phyloP scores from a whole-genome alignment of 2,329 filamentous ascomycete species.

The Hypoxylon sp. region DNA sequence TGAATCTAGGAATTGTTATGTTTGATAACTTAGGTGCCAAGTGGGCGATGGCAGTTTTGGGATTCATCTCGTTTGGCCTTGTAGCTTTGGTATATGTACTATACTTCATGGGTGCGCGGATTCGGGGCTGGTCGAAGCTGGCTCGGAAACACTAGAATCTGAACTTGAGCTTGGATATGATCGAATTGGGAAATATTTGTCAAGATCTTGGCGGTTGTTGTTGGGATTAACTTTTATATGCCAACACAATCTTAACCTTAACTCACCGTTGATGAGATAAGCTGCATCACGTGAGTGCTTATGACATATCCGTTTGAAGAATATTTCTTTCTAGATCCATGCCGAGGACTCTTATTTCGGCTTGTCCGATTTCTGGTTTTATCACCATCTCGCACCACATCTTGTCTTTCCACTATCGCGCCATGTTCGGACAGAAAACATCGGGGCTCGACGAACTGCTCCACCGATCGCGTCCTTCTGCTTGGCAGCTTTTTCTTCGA shows the following conservation, averaged over 20 bases:
- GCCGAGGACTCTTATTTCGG: not conserved
- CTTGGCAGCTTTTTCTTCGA: constrained; percentile 35
- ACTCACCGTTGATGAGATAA: not conserved
- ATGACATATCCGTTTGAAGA: not conserved
- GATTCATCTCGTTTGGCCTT: constrained; percentile 58
- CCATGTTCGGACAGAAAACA: constrained; percentile 2
- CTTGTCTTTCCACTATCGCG: not conserved
- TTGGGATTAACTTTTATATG: constrained; percentile 12
- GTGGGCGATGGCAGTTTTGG: constrained; percentile 60
- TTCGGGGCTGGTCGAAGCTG: constrained; percentile 55
- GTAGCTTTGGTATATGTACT: constrained; percentile 59
- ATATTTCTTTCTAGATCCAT: not conserved
- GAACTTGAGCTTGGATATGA: constrained; percentile 6
- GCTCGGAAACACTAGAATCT: constrained; percentile 50
- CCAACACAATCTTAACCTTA: constrained; percentile 2
- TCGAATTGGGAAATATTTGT: not conserved
- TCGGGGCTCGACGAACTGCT: constrained; percentile 13
- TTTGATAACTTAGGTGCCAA: constrained; percentile 57
- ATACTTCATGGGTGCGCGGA: constrained; percentile 58
- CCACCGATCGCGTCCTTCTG: constrained; percentile 34
- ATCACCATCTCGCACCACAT: not conserved
- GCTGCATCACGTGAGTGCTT: constrained; percentile 11
- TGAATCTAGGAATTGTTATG: constrained; percentile 53
- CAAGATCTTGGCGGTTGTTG: constrained; percentile 3
- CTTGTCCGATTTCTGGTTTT: not conserved